A percentile compares a stretch with the other conserved stretches of the same genome.
phyloP scores from a whole-genome alignment of 2,329 filamentous ascomycete genomes.

The Zymoseptoria tritici region DNA sequence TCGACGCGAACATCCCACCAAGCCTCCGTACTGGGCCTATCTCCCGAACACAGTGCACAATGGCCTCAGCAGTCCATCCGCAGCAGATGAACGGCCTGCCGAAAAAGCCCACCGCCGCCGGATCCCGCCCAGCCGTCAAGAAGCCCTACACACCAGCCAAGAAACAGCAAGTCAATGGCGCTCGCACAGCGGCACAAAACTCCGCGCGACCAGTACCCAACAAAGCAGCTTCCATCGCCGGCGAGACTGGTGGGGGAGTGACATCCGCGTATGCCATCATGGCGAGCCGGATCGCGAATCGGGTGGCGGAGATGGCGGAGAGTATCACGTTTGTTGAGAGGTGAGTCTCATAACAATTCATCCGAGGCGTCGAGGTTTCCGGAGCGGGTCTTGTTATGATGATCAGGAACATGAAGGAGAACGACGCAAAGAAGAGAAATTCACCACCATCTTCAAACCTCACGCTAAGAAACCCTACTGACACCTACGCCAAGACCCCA shows the following conservation, averaged over 20 bases:
- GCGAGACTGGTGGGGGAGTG: conserved; percentile 23
- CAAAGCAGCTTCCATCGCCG: conserved; percentile 30
- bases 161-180: conserved; percentile 15
- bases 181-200: conserved; percentile 14
- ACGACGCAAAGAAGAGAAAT: neutral
- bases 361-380: too few species aligned
- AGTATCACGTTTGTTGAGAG: conserved; percentile 46
- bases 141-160: conserved; percentile 14
- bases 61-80: conserved; percentile 17
- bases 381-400: too few species aligned
- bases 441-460: neutral
- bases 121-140: conserved; percentile 12
- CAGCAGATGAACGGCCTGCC: conserved; percentile 22
- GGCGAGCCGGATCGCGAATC: conserved; percentile 43
- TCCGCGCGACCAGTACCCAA: conserved; percentile 22
- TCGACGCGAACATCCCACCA: neutral
- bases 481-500: conserved; percentile 1
- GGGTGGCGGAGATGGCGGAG: conserved; percentile 47
- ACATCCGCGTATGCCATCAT: conserved; percentile 45
- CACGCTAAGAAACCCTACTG: neutral
- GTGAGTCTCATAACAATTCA: conserved; percentile 13
- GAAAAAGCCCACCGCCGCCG: conserved; percentile 14
- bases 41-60: neutral
- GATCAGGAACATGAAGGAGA: too few species aligned
- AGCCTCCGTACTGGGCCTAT: neutral